phyloP scores from a whole-genome alignment of 257 asterid species.

The Oldenlandia corymbosa region DNA sequence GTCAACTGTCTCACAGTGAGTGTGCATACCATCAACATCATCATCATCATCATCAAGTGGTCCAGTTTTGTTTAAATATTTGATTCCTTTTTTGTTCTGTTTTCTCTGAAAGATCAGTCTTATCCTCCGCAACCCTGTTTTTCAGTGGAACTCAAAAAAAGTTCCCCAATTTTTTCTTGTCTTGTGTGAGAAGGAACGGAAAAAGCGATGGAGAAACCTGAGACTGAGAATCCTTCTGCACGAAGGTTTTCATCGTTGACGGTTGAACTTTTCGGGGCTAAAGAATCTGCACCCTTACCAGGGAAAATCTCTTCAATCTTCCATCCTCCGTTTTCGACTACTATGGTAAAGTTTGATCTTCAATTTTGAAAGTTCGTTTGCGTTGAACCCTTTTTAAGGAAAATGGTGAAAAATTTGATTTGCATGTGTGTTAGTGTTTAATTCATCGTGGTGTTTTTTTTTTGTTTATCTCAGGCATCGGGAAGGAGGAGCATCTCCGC shows the following conservation, averaged over 20 bases:
- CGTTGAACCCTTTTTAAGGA: too few relatives aligned
- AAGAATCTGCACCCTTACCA: conserved; percentile 22
- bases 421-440: not conserved
- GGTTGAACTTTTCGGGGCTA: conserved; percentile 32
- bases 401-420: not conserved
- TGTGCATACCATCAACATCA: too few relatives aligned
- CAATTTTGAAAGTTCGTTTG: not conserved
- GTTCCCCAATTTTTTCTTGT: too few relatives aligned
- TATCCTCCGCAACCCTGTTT: not conserved
- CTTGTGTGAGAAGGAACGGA: not conserved
- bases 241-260: conserved; percentile 29
- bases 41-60: conserved; percentile 18
- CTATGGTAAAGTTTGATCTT: conserved; percentile 22
- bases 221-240: conserved; percentile 19
- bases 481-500: conserved; percentile 17
- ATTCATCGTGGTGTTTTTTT: not conserved
- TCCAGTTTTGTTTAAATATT: not conserved
- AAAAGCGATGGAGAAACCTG: conserved; percentile 25
- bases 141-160: not conserved
- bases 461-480: conserved; percentile 20
- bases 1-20: not conserved
- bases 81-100: not conserved
- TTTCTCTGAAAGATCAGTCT: conserved; percentile 11
- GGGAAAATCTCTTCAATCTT: conserved; percentile 44
- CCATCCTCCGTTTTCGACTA: conserved; percentile 26